phyloP scores from a whole-genome alignment of 1,284 basidiomycete genomes.

The Lentinus polychrous region DNA sequence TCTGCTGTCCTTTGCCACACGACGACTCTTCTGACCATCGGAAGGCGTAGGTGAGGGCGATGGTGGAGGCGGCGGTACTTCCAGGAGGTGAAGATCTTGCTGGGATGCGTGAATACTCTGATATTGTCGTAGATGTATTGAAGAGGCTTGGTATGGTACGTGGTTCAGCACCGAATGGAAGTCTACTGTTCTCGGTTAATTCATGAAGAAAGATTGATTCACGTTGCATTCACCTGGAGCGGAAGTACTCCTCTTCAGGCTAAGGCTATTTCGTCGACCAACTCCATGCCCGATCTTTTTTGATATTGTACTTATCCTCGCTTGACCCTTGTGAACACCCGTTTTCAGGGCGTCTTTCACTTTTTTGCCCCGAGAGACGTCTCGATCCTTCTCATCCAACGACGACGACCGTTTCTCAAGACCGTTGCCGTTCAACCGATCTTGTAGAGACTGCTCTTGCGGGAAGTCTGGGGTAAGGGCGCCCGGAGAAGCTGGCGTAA shows the following conservation, averaged over 20 bases:
- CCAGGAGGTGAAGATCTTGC: constrained; percentile 19
- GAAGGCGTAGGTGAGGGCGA: constrained; percentile 34
- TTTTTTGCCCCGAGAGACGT: constrained; percentile 45
- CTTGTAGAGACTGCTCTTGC: constrained; percentile 9
- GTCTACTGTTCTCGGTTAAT: constrained; percentile 33
- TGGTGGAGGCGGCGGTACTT: constrained; percentile 30
- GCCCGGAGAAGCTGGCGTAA: constrained; percentile 41
- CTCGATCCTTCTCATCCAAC: constrained; percentile 19
- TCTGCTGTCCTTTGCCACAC: constrained; percentile 57
- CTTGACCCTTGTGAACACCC: constrained; percentile 65
- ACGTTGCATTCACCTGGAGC: constrained; percentile 46
- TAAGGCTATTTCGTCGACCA: constrained; percentile 38
- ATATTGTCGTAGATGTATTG: constrained; percentile 74
- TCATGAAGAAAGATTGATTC: constrained; percentile 5
- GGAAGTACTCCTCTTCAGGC: constrained; percentile 51
- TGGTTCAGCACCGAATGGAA: constrained; percentile 57
- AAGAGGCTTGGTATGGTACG: constrained; percentile 74
- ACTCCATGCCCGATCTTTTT: constrained; percentile 70
- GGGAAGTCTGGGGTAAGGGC: constrained; percentile 11
- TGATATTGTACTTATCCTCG: constrained; percentile 67
- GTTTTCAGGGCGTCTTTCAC: constrained; percentile 68
- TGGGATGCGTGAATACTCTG: constrained; percentile 38
- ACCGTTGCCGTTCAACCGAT: constrained; percentile 4
- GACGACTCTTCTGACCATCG: constrained; percentile 33
- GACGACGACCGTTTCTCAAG: constrained; percentile 20